These are phyloP conservation scores for Peniophora sp. DNA, from an alignment of 1,284 basidiomycete genomes.

Conservation along the genomic window DNA sequence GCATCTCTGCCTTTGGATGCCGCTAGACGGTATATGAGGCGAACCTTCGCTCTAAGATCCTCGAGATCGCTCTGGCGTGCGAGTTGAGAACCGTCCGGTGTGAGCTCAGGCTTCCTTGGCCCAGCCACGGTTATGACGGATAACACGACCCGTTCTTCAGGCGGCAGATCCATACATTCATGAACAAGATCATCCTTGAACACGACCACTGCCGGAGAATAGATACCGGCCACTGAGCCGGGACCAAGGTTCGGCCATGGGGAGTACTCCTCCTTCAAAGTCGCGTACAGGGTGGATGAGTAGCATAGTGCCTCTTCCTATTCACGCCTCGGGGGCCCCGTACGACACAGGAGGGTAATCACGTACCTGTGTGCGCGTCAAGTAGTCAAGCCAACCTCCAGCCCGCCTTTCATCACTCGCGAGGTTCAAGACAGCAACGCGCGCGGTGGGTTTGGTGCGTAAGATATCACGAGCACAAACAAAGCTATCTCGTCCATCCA, in stretches of 20 bases:
- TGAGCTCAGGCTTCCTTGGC: slow-evolving; percentile 24
- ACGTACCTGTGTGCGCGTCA: slow-evolving; percentile 29
- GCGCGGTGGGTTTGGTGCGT: slow-evolving; percentile 16
- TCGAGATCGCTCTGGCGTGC: slow-evolving; percentile 20
- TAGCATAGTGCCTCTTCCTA: slow-evolving; percentile 36
- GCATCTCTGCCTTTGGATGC: slow-evolving; percentile 26
- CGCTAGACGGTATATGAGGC: slow-evolving; percentile 36
- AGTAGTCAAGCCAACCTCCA: slow-evolving; percentile 28
- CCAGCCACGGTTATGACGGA: slow-evolving; percentile 39
- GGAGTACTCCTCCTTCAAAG: slow-evolving; percentile 32
- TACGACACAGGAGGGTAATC: not conserved
- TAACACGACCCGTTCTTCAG: slow-evolving; percentile 25
- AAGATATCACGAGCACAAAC: slow-evolving; percentile 27
- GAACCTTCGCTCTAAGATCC: slow-evolving; percentile 32
- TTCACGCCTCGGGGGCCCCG: not conserved
- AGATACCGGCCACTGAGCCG: slow-evolving; percentile 31
- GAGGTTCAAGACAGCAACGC: slow-evolving; percentile 32
- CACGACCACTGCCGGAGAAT: slow-evolving; percentile 35
- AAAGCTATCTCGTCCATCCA: slow-evolving; percentile 32
- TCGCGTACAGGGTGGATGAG: slow-evolving; percentile 36
- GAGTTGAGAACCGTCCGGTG: slow-evolving; percentile 20
- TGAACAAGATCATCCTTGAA: slow-evolving; percentile 39
- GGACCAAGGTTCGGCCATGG: slow-evolving; percentile 39
- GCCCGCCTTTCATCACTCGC: slow-evolving; percentile 31
- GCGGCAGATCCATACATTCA: slow-evolving; percentile 27